A percentile compares a stretch with the other conserved stretches of the same genome.
phyloP scores from a whole-genome alignment of 352 stramenopile genomes.

The Phytopythium aichiense region DNA sequence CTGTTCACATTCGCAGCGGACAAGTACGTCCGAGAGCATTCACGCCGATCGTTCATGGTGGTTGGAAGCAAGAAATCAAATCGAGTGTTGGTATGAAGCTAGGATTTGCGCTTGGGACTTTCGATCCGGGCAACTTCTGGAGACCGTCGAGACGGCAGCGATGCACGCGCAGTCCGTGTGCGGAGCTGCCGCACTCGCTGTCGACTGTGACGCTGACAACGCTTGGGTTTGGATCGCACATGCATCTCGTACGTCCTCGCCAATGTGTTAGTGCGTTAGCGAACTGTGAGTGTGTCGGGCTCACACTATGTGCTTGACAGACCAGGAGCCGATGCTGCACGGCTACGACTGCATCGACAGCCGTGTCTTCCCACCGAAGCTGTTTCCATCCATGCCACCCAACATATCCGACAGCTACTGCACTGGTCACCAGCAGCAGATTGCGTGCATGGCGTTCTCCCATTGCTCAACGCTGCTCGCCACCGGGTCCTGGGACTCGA shows the following conservation, averaged over 20 bases:
- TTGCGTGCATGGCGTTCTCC: constrained; percentile 41
- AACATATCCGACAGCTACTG: constrained; percentile 17
- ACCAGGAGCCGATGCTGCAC: constrained; percentile 17
- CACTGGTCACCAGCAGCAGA: constrained; percentile 48
- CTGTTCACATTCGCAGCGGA: constrained; percentile 51
- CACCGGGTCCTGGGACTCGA: constrained; percentile 58
- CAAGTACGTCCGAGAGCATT: constrained; percentile 17
- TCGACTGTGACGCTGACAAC: background rate
- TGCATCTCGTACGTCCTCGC: constrained; percentile 32
- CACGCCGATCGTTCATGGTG: background rate
- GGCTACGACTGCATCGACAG: constrained; percentile 11
- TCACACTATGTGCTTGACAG: constrained; percentile 9
- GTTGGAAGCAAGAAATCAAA: background rate
- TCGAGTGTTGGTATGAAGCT: background rate
- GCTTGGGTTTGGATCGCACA: constrained; percentile 26
- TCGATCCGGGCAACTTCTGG: constrained; percentile 20
- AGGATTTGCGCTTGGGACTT: constrained; percentile 53
- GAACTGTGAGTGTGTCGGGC: background rate
- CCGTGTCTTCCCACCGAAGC: constrained; percentile 4
- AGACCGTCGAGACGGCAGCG: constrained; percentile 20
- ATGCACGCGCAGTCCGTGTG: constrained; percentile 23
- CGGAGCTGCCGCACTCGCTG: constrained; percentile 15
- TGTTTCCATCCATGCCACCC: background rate
- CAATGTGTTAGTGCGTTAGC: background rate
- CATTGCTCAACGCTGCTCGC: constrained; percentile 28